Conservation (phyloP, 495 filamentous ascomycete species). For the Entonaema liquescens region DNA sequence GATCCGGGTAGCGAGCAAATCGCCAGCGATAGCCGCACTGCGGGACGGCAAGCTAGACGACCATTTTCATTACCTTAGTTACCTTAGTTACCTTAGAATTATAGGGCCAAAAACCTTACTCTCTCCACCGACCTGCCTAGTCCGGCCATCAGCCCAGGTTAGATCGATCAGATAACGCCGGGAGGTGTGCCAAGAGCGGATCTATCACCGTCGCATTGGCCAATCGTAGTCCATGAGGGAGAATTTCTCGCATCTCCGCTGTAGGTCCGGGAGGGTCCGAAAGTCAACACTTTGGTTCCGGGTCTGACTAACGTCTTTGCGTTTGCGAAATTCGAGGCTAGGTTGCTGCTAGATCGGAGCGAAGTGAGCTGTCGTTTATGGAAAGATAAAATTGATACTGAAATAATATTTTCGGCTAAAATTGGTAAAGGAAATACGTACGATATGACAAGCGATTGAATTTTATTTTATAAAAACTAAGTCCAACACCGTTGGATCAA, state of each 20-base stretch:
- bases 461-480: neutral
- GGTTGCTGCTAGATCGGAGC: neutral
- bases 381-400: neutral
- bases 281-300: neutral
- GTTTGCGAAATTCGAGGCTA: neutral
- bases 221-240: constrained; percentile 12
- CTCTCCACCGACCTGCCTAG: constrained; percentile 33
- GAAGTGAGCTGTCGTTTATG: neutral
- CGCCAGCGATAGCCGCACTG: constrained; percentile 24
- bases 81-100: no score
- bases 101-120: neutral
- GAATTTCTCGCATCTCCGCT: constrained; percentile 36
- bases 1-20: constrained; percentile 9
- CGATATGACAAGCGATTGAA: neutral
- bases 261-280: constrained; percentile 27
- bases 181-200: constrained; percentile 24
- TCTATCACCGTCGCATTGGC: constrained; percentile 26
- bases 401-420: neutral
- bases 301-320: constrained; percentile 8
- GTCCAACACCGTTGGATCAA: neutral
- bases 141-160: constrained; percentile 14
- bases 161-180: constrained; percentile 9
- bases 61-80: neutral
- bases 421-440: neutral
- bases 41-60: constrained; percentile 23